Conservation (phyloP, 345 rosid genomes). For the Gossypium stocksii region DNA sequence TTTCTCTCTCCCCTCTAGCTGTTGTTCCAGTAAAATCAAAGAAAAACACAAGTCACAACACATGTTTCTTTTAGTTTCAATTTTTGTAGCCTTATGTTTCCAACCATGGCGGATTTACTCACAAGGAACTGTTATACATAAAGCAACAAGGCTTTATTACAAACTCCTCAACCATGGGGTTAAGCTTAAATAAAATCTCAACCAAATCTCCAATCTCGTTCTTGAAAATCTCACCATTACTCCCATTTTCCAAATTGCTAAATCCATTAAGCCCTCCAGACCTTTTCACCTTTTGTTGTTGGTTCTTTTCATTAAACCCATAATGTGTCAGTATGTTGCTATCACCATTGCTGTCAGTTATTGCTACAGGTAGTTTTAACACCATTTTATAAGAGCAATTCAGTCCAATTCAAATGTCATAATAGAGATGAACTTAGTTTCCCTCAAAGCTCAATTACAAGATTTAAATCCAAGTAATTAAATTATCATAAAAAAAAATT, state of each 20-base stretch:
- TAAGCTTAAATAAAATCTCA: constrained; percentile 79
- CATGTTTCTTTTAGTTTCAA: too few relatives aligned
- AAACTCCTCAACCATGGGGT: constrained; percentile 94
- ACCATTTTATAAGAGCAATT: neutral
- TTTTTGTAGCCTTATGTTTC: too few relatives aligned
- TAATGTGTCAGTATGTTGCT: constrained; percentile 33
- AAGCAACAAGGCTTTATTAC: constrained; percentile 21
- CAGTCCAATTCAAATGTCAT: too few relatives aligned
- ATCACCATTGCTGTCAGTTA: constrained; percentile 22
- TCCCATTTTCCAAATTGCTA: constrained; percentile 16
- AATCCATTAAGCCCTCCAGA: constrained; percentile 30
- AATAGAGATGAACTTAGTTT: too few relatives aligned
- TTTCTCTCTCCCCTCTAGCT: too few relatives aligned
- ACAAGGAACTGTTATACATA: too few relatives aligned
- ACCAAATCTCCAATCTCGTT: constrained; percentile 68
- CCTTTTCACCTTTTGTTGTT: constrained; percentile 16
- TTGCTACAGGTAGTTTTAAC: constrained; percentile 6
- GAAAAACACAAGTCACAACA: too few relatives aligned
- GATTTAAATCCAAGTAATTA: too few relatives aligned
- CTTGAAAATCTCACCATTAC: constrained; percentile 31
- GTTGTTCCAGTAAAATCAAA: too few relatives aligned
- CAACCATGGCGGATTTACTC: too few relatives aligned
- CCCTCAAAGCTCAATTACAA: fast-evolving
- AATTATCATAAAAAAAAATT: too few relatives aligned
- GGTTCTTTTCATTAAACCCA: constrained; percentile 28